Evolutionary conservation across 768 basidiomycete genomes (phyloP).

Genomic region (Tulasnella calospora): DNA sequence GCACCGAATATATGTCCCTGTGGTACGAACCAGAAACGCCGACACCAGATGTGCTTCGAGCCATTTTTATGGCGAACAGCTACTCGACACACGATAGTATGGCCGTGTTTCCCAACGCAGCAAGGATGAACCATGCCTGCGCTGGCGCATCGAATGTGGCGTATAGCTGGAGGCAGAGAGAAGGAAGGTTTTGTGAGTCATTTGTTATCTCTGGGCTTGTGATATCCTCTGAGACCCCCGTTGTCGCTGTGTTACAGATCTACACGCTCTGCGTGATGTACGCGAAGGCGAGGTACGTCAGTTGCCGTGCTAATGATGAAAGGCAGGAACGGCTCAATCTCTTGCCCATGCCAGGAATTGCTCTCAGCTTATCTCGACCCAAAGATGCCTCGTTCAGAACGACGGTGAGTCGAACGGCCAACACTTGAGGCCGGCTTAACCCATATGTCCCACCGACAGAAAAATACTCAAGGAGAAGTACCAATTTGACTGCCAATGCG

Average conservation of each 20-base stretch:
- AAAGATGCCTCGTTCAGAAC: constrained; percentile 48
- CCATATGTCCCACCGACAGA: constrained; percentile 36
- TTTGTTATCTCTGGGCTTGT: too few species aligned
- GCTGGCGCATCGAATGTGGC: constrained; percentile 62
- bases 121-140: constrained; percentile 64
- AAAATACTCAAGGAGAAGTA: constrained; percentile 49
- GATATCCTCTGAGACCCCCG: background rate
- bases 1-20: background rate
- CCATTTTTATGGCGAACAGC: background rate
- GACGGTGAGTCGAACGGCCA: constrained; percentile 41
- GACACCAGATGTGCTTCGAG: background rate
- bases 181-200: constrained; percentile 10
- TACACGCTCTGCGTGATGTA: constrained; percentile 56
- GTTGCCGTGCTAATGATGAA: background rate
- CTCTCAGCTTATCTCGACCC: constrained; percentile 59
- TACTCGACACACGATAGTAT: constrained; percentile 29
- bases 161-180: constrained; percentile 42
- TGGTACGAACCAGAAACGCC: background rate
- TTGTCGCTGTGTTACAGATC: constrained; percentile 40
- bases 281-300: constrained; percentile 46
- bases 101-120: constrained; percentile 62
- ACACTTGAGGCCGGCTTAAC: background rate
- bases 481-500: constrained; percentile 56
- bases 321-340: background rate
- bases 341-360: constrained; percentile 45